Percentiles rank a stretch among this genome's conserved stretches.
Conservation (phyloP, 73 alveolate species). For the Paramecium octaurelia region DNA sequence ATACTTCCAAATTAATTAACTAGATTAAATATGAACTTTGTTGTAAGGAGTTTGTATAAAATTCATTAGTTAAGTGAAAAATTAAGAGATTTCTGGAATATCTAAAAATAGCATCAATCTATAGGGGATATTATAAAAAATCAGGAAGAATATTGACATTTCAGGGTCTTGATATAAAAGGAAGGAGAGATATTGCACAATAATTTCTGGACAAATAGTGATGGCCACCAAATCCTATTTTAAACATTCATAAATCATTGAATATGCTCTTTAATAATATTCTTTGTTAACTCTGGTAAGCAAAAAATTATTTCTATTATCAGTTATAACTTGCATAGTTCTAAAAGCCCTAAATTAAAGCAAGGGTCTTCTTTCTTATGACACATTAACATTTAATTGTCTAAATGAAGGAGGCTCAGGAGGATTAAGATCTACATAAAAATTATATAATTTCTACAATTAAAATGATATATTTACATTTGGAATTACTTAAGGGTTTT, state of each 20-base stretch:
- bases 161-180: slow-evolving; percentile 17
- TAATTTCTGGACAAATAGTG: slow-evolving; percentile 35
- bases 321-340: slow-evolving; percentile 19
- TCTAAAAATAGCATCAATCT: slow-evolving; percentile 19
- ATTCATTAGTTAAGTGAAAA: neutral
- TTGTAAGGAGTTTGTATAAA: neutral
- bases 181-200: neutral
- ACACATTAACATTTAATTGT: neutral
- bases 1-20: neutral
- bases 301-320: slow-evolving; percentile 1
- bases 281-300: neutral
- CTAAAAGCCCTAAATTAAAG: slow-evolving; percentile 33
- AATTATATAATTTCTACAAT: slow-evolving; percentile 15
- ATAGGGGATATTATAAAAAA: slow-evolving; percentile 11
- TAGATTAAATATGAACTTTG: neutral
- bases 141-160: neutral
- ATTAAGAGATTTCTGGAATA: slow-evolving; percentile 22
- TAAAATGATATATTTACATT: neutral
- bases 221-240: slow-evolving; percentile 4
- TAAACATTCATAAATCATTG: neutral
- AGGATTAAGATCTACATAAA: neutral
- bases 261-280: neutral
- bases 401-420: slow-evolving; percentile 23
- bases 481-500: neutral
- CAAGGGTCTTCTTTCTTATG: neutral